Evolutionary conservation across 176 grass and related monocot species (phyloP).

Genomic region (Oryza glaberrima): DNA sequence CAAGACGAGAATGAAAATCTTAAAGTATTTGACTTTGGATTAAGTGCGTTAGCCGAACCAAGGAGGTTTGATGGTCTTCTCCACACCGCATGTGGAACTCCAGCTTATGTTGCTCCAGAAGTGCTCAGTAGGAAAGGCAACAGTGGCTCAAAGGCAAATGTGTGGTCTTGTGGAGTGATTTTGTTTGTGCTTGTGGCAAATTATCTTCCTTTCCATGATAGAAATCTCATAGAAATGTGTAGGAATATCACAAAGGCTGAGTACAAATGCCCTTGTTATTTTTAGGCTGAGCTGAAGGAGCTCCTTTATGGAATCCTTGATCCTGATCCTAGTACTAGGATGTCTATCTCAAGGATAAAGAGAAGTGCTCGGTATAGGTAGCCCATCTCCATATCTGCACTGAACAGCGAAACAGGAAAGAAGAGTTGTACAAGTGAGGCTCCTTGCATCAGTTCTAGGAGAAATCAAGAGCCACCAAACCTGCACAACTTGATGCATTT

Average conservation of each 20-base stretch:
- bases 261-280: conserved; percentile 77
- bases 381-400: conserved; percentile 22
- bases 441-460: conserved; percentile 7
- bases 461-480: conserved; percentile 40
- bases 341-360: conserved; percentile 70
- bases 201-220: conserved; percentile 85
- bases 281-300: conserved; percentile 60
- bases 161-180: conserved; percentile 91
- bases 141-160: conserved; percentile 73
- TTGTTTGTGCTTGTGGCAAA: conserved; percentile 72
- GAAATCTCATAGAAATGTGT: conserved; percentile 84
- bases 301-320: conserved; percentile 77
- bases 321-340: conserved; percentile 70
- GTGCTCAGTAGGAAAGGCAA: conserved; percentile 77
- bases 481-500: conserved; percentile 72
- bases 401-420: conserved; percentile 14
- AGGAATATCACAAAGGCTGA: conserved; percentile 73
- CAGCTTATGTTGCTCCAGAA: conserved; percentile 83
- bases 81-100: conserved; percentile 82
- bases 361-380: conserved; percentile 75
- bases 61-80: conserved; percentile 72
- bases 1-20: conserved; percentile 69
- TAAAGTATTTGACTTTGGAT: conserved; percentile 84
- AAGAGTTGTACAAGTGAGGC: neutral
- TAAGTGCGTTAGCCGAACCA: conserved; percentile 71